phyloP scores from a whole-genome alignment of 2,329 filamentous ascomycete species.

The Aspergillus transmontanensis region DNA sequence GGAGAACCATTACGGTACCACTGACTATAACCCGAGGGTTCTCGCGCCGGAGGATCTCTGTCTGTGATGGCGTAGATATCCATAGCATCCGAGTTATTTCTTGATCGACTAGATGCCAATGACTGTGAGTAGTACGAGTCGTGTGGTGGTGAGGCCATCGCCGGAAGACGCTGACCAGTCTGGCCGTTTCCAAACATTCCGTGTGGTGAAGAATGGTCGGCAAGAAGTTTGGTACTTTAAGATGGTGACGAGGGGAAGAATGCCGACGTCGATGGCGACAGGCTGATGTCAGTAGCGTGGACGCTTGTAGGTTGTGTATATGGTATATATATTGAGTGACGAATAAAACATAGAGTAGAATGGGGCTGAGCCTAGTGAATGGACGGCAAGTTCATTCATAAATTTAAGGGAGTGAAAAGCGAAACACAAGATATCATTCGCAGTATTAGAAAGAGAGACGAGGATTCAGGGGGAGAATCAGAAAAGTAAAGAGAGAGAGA shows the following conservation, averaged over 20 bases:
- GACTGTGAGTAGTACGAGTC: slow-evolving; percentile 30
- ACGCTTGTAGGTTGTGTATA: slow-evolving; percentile 7
- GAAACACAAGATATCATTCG: slow-evolving; percentile 1
- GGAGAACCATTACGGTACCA: slow-evolving; percentile 36
- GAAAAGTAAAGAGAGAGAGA: slow-evolving; percentile 4
- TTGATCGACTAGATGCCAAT: slow-evolving; percentile 28
- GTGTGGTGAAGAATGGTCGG: slow-evolving; percentile 2
- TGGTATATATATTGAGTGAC: slow-evolving; percentile 6
- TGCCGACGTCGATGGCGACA: neutral
- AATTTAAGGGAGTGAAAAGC: slow-evolving; percentile 7
- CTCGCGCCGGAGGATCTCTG: slow-evolving; percentile 28
- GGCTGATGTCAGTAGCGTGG: slow-evolving; percentile 6
- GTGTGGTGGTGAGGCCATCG: slow-evolving; percentile 23
- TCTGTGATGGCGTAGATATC: slow-evolving; percentile 38
- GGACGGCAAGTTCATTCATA: neutral
- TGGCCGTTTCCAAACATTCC: slow-evolving; percentile 25
- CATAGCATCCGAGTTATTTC: slow-evolving; percentile 41
- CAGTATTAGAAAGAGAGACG: neutral
- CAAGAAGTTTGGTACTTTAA: neutral
- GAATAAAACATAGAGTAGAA: slow-evolving; percentile 10
- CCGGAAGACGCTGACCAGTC: slow-evolving; percentile 22
- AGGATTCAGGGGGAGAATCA: slow-evolving; percentile 16
- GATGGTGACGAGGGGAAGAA: neutral
- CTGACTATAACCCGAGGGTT: slow-evolving; percentile 21
- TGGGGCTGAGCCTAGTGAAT: neutral